These are phyloP conservation scores for Angomonas ambiguus DNA, from an alignment of 208 protist species.

Conservation along the genomic window DNA sequence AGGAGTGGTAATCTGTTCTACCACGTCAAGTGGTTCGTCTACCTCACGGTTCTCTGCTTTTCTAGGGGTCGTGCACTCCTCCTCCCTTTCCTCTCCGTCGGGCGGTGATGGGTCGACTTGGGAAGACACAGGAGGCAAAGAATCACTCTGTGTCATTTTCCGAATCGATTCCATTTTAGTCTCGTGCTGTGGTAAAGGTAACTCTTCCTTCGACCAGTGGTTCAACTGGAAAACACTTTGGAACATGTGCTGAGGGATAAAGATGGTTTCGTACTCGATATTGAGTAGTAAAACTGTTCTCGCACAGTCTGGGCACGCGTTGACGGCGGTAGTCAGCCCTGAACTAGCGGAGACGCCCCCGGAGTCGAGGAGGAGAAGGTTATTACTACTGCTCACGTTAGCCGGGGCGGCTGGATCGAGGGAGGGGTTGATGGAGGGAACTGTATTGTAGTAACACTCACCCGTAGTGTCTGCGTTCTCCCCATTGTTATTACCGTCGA, in stretches of 20 bases:
- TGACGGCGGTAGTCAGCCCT: slow-evolving; percentile 14
- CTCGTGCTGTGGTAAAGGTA: neutral
- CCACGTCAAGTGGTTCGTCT: neutral
- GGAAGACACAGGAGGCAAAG: neutral
- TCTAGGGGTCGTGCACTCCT: neutral
- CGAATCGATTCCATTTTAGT: slow-evolving; percentile 2
- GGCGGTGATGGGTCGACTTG: neutral
- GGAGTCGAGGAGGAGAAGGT: neutral
- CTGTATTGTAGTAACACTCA: neutral
- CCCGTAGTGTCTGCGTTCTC: neutral
- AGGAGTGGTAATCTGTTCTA: too few relatives aligned
- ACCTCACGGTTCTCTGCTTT: neutral
- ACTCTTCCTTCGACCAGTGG: neutral
- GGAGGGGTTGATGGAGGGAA: neutral
- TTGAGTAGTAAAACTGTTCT: slow-evolving; percentile 41
- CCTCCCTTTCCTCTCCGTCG: neutral
- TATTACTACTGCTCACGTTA: neutral
- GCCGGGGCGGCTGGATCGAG: neutral
- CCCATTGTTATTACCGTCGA: neutral
- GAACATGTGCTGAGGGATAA: slow-evolving; percentile 65
- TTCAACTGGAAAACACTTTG: slow-evolving; percentile 28
- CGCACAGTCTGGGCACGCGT: slow-evolving; percentile 66
- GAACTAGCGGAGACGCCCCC: neutral
- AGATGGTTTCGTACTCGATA: slow-evolving; percentile 39
- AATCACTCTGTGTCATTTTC: neutral